Conservation (phyloP, 2,329 filamentous ascomycete species). For the Clarireedia monteithiana region DNA sequence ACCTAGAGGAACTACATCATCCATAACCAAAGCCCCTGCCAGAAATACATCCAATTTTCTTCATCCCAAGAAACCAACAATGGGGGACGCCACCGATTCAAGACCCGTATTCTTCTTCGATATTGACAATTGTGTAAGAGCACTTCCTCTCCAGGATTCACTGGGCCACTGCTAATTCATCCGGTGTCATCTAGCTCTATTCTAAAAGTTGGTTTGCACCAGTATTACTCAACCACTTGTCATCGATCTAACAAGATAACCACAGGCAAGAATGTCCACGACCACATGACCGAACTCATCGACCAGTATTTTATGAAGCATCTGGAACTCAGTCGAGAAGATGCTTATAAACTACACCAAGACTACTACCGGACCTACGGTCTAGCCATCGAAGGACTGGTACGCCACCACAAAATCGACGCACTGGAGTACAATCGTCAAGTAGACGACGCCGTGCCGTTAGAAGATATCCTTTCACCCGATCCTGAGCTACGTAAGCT, state of each 20-base stretch:
- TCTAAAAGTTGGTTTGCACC: conserved; percentile 55
- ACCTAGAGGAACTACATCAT: conserved; percentile 3
- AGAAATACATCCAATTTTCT: conserved; percentile 8
- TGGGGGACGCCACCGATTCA: conserved; percentile 10
- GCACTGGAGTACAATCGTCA: conserved; percentile 89
- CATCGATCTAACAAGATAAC: neutral
- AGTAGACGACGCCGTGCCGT: conserved; percentile 88
- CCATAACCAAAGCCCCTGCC: neutral
- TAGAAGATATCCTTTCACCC: conserved; percentile 77
- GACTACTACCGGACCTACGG: conserved; percentile 96
- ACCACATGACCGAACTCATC: conserved; percentile 83
- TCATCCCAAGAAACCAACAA: conserved; percentile 1
- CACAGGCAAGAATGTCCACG: conserved; percentile 71
- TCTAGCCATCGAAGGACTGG: conserved; percentile 91
- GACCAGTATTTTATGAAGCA: conserved; percentile 48
- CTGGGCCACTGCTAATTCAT: neutral
- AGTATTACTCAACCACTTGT: neutral
- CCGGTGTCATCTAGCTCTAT: conserved; percentile 52
- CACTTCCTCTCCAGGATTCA: conserved; percentile 59
- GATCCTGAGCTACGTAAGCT: conserved; percentile 66
- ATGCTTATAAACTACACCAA: conserved; percentile 78
- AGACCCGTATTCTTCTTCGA: conserved; percentile 70
- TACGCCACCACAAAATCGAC: conserved; percentile 90
- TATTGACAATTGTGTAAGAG: conserved; percentile 91
- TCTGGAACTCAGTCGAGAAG: conserved; percentile 63